These are phyloP conservation scores for Cymbidium sinense DNA, from an alignment of 106 monocot species.

Conservation along the genomic window DNA sequence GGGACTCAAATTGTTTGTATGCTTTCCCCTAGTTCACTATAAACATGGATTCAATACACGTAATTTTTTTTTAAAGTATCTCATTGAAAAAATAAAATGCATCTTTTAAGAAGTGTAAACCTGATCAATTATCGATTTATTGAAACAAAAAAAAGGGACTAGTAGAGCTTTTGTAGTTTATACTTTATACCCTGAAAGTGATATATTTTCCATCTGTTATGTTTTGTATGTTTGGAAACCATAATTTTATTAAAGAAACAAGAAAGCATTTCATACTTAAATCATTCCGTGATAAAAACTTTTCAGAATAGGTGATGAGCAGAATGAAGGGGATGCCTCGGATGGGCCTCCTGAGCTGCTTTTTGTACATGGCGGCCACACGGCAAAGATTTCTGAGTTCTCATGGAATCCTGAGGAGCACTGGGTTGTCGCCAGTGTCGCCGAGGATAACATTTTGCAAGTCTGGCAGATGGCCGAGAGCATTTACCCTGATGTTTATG, in stretches of 20 bases:
- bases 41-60: no score
- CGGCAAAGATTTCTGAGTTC: constrained; percentile 79
- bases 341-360: constrained; percentile 97
- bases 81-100: no score
- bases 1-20: no score
- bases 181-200: background rate
- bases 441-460: constrained; percentile 88
- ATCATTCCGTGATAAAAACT: background rate
- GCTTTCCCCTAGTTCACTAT: no score
- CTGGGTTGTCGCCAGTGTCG: constrained; percentile 86
- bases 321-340: constrained; percentile 71
- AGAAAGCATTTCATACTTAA: background rate
- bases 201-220: background rate
- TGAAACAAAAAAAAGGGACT: no score
- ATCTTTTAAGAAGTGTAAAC: no score
- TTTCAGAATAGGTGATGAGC: constrained; percentile 87
- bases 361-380: constrained; percentile 89
- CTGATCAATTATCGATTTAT: no score
- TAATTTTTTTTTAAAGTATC: no score
- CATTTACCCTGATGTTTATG: constrained; percentile 59
- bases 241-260: background rate
- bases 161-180: background rate
- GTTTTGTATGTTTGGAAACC: background rate
- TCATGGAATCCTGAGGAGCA: constrained; percentile 74
- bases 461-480: constrained; percentile 88